Evolutionary conservation across 2,329 filamentous ascomycete species (phyloP).

Genomic region (Aspergillaceae sp.): DNA sequence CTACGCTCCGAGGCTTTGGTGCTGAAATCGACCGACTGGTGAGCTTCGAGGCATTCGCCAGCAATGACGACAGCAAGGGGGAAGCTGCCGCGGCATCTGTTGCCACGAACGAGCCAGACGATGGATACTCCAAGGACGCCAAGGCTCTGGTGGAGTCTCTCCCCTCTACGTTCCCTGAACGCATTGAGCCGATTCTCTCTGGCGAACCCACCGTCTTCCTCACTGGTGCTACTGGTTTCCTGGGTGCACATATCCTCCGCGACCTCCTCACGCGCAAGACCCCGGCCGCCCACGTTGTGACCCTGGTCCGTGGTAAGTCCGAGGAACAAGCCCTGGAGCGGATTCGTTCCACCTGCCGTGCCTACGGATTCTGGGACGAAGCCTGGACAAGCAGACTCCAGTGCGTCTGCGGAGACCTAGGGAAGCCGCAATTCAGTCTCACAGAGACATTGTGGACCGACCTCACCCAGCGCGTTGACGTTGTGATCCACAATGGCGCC

Average conservation of each 20-base stretch:
- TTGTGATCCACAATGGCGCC: conserved; percentile 75
- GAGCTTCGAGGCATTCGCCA: conserved; percentile 40
- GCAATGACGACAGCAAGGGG: conserved; percentile 27
- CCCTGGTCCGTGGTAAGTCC: conserved; percentile 64
- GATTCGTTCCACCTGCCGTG: conserved; percentile 50
- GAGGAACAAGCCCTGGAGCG: conserved; percentile 10
- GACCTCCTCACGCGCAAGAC: conserved; percentile 59
- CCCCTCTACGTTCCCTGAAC: conserved; percentile 34
- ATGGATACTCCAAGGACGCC: conserved; percentile 45
- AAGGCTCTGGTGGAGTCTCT: conserved; percentile 42
- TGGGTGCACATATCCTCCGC: conserved; percentile 70
- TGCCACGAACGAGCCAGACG: conserved; percentile 29
- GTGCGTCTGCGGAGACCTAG: conserved; percentile 53
- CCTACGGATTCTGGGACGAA: conserved; percentile 68
- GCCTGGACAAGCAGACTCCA: conserved; percentile 57
- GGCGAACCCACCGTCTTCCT: conserved; percentile 59
- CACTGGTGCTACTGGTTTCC: conserved; percentile 83
- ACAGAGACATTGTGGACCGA: conserved; percentile 55
- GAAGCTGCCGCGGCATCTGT: conserved; percentile 28
- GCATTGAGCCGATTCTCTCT: conserved; percentile 26
- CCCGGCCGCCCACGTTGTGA: conserved; percentile 55
- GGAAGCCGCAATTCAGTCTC: conserved; percentile 66
- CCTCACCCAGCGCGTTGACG: conserved; percentile 59
- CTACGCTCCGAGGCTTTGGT: conserved; percentile 52
- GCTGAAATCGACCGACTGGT: conserved; percentile 46